These are phyloP conservation scores for Colletotrichum spinosum DNA, from an alignment of 2,329 filamentous ascomycete species.

Conservation along the genomic window DNA sequence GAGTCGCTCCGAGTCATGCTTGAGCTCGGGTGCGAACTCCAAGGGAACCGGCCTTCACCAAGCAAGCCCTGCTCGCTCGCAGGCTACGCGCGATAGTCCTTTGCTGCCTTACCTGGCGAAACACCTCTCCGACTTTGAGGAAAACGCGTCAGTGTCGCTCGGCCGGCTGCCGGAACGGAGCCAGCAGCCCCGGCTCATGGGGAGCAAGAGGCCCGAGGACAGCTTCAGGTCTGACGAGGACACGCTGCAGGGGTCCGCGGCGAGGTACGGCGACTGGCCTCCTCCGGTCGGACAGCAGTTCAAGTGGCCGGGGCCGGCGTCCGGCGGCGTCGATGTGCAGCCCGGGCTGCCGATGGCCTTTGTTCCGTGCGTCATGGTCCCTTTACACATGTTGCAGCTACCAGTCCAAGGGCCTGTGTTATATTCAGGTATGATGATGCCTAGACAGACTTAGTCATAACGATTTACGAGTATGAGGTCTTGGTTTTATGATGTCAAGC, in stretches of 20 bases:
- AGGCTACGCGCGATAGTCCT: not conserved
- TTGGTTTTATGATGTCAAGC: not conserved
- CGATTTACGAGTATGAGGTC: not conserved
- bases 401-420: not conserved
- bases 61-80: not conserved
- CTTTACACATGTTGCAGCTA: conserved; percentile 7
- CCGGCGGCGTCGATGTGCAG: not conserved
- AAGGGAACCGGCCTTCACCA: not conserved
- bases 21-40: not conserved
- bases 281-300: not conserved
- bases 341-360: conserved; percentile 6
- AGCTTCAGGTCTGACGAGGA: not conserved
- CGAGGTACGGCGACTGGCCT: not conserved
- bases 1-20: not conserved
- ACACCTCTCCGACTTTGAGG: conserved; percentile 17
- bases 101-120: conserved; percentile 4
- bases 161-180: not conserved
- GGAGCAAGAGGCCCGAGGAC: not conserved
- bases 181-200: not conserved
- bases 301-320: not conserved
- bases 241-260: not conserved
- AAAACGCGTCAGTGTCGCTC: not conserved
- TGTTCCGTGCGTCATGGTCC: conserved; percentile 12
- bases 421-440: not conserved
- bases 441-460: not conserved